phyloP scores from a whole-genome alignment of 2,329 filamentous ascomycete species.

The Penicillium polonicum region DNA sequence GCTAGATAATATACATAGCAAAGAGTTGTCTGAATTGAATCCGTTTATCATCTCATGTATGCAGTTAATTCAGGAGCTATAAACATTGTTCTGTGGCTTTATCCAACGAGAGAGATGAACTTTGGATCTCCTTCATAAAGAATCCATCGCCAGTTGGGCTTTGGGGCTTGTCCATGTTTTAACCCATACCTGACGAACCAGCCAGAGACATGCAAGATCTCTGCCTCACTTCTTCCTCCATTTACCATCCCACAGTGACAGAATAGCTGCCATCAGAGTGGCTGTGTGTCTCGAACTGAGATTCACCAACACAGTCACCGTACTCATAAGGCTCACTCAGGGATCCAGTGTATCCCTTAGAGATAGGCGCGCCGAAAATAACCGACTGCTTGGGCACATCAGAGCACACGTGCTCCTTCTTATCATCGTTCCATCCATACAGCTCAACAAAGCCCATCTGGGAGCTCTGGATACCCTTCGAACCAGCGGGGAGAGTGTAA shows the following conservation, averaged over 20 bases:
- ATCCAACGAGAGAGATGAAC: background rate
- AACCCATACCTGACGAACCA: too few species aligned
- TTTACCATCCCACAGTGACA: background rate
- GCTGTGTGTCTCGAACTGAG: constrained; percentile 16
- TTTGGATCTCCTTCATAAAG: background rate
- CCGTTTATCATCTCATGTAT: background rate
- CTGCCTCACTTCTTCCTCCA: background rate
- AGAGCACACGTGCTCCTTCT: too few species aligned
- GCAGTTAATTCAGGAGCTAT: background rate
- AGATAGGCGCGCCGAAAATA: too few species aligned
- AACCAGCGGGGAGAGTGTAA: too few species aligned
- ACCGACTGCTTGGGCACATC: too few species aligned
- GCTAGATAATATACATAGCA: too few species aligned
- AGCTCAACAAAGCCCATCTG: too few species aligned
- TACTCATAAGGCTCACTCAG: too few species aligned
- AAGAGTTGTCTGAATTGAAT: background rate
- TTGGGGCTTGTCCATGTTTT: background rate
- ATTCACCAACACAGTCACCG: constrained; percentile 5
- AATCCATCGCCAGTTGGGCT: background rate
- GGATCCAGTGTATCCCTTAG: too few species aligned
- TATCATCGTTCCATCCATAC: too few species aligned
- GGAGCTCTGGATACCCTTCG: too few species aligned
- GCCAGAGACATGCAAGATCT: background rate
- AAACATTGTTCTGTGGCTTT: background rate
- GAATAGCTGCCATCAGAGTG: background rate